Base-by-base conservation (phyloP, 2,329 filamentous ascomycete species). In the Colletotrichum tabaci region DNA sequence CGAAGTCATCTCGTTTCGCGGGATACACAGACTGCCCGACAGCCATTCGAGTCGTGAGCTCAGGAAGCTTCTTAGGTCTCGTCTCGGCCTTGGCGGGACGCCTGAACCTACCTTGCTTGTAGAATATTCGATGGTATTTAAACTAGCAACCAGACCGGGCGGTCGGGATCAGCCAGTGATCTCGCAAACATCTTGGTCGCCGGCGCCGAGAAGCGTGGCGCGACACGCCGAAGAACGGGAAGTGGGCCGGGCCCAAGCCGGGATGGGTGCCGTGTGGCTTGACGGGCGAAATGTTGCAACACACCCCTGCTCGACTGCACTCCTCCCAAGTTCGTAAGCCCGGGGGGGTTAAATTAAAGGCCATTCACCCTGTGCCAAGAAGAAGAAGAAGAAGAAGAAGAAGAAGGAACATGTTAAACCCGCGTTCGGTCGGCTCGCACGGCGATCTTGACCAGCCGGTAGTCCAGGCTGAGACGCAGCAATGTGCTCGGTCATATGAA, bases 331-430 rank as follows among this genome's bases (percentile, higher is more conserved):
- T 9, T 35, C 21, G 26, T 4, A 23, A 55, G 18, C 23, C 30
- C 56, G 50, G 46, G 40, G 44, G 65, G 44, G 47, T 63, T 60
- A 55, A 55, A 68, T 71, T 60, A 60, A 71, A 64, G 65, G 67
- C 55, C 15, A 38, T 30, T 60, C 61, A 46, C 55, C 30, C 64
- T 38, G 8, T 35, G 30, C 30, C 30, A 8, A 30, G 30, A 30
- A 7, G 6, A 30, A 8, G 30, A 30, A 30, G 30, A 30, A 30
- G 23, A 26, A 3, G 30, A 35, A 35, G 26, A 55, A 49, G 49
- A 56, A 40, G 35, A 42, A 46, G 44, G 8, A 35, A 35, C 7
- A 9, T 35, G 1, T 21, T 4, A 52, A 40, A 47, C 38, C 49
- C 35, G 44, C n/a, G 46, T 30, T 50, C n/a, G 46, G 46, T 61